phyloP scores from a whole-genome alignment of 805 yeast species.

The Isabelozyma rhagii region DNA sequence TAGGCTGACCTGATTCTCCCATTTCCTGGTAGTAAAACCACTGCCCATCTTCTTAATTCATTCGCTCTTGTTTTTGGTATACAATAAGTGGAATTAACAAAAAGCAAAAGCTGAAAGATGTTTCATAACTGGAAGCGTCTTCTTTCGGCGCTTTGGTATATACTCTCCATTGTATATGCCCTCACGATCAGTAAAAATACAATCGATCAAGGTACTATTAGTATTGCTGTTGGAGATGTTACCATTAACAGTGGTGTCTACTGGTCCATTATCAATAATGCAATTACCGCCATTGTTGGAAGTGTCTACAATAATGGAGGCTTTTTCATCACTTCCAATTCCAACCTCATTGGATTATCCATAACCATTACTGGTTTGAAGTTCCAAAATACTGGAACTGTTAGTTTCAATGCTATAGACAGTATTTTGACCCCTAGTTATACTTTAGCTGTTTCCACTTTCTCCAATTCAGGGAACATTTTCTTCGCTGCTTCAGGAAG shows the following conservation, averaged over 20 bases:
- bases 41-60: too few relatives aligned
- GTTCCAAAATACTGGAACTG: slow-evolving; percentile 3
- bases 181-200: slow-evolving; percentile 8
- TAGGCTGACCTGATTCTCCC: too few relatives aligned
- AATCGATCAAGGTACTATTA: slow-evolving; percentile 13
- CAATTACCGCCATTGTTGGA: slow-evolving; percentile 9
- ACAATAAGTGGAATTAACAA: too few relatives aligned
- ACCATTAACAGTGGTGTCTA: slow-evolving; percentile 9
- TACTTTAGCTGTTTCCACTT: slow-evolving; percentile 4
- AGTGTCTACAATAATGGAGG: slow-evolving; percentile 9
- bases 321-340: slow-evolving; percentile 12
- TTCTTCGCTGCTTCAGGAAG: slow-evolving; percentile 12
- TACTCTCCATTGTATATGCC: background rate
- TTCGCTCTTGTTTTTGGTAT: too few relatives aligned
- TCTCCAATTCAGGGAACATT: slow-evolving; percentile 13
- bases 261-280: slow-evolving; percentile 13
- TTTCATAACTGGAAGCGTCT: background rate
- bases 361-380: slow-evolving; percentile 3
- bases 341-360: slow-evolving; percentile 2
- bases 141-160: background rate
- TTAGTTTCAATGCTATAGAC: slow-evolving; percentile 12
- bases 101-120: background rate
- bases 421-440: slow-evolving; percentile 11
- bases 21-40: too few relatives aligned
- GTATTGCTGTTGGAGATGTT: slow-evolving; percentile 4